Conservation (phyloP, 2,329 filamentous ascomycete species). For the Trichoderma citrinoviride region DNA sequence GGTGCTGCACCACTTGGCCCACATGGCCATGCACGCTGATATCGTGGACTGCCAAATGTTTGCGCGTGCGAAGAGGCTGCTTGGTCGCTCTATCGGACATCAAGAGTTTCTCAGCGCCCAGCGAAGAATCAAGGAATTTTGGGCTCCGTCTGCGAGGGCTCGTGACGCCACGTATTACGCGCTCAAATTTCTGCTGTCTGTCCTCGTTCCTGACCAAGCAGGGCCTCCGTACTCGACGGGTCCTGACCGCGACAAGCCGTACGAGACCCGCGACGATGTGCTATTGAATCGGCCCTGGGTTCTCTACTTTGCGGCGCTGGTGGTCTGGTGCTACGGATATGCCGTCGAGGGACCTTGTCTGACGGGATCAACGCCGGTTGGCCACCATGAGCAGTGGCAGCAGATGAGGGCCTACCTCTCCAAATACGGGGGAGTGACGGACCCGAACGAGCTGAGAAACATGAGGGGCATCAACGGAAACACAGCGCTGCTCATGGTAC, state of each 20-base stretch:
- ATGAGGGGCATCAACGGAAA: conserved; percentile 79
- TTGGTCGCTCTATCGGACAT: conserved; percentile 79
- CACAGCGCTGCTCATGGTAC: conserved; percentile 74
- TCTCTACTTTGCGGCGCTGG: conserved; percentile 84
- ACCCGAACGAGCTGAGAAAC: conserved; percentile 73
- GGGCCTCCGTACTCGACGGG: conserved; percentile 39
- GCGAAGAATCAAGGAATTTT: conserved; percentile 79
- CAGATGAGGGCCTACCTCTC: conserved; percentile 80
- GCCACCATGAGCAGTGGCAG: conserved; percentile 62
- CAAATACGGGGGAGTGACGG: conserved; percentile 66
- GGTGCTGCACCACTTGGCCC: conserved; percentile 87
- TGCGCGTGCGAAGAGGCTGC: conserved; percentile 77
- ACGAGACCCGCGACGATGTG: conserved; percentile 83
- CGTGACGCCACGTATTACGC: conserved; percentile 92
- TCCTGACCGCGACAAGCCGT: conserved; percentile 51
- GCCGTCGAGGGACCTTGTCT: conserved; percentile 78
- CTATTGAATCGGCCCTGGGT: conserved; percentile 93
- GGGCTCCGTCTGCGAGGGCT: conserved; percentile 85
- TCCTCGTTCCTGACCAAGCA: conserved; percentile 59
- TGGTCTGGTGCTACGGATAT: conserved; percentile 94
- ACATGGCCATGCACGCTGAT: conserved; percentile 97
- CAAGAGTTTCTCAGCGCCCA: conserved; percentile 78
- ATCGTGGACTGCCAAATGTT: conserved; percentile 98
- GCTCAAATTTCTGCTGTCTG: conserved; percentile 81
- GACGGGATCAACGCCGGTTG: conserved; percentile 50